These are phyloP conservation scores for Clarireedia sp. DNA, from an alignment of 2,329 filamentous ascomycete genomes.

Conservation along the genomic window DNA sequence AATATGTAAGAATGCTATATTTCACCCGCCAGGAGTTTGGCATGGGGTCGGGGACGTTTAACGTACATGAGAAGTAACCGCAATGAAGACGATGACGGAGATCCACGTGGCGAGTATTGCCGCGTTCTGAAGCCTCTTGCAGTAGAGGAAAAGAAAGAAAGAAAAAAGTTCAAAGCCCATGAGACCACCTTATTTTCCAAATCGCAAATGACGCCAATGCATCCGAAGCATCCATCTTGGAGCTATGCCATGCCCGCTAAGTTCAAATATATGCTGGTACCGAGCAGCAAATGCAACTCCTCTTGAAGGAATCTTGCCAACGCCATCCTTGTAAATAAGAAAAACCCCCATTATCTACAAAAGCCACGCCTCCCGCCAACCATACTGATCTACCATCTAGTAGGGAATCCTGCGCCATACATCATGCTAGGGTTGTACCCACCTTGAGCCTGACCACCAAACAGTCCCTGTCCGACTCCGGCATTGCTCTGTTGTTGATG, in stretches of 20 bases:
- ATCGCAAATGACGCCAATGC: slow-evolving; percentile 28
- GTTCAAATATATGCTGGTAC: slow-evolving; percentile 32
- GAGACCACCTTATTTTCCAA: slow-evolving; percentile 23
- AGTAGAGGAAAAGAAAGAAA: slow-evolving; percentile 14
- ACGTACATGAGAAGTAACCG: slow-evolving; percentile 53
- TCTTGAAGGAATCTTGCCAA: slow-evolving; percentile 24
- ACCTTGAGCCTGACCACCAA: slow-evolving; percentile 85
- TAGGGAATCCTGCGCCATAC: slow-evolving; percentile 50
- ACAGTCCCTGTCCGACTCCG: slow-evolving; percentile 82
- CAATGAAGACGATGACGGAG: slow-evolving; percentile 64
- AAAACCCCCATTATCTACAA: slow-evolving; percentile 27
- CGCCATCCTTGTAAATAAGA: slow-evolving; percentile 27
- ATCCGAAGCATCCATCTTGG: slow-evolving; percentile 31
- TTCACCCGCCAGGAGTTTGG: slow-evolving; percentile 36
- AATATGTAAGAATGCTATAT: slow-evolving; percentile 41
- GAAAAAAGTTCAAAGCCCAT: slow-evolving; percentile 20
- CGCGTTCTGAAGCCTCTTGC: slow-evolving; percentile 17
- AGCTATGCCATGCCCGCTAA: slow-evolving; percentile 41
- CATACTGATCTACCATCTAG: slow-evolving; percentile 52
- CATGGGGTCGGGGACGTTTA: slow-evolving; percentile 42
- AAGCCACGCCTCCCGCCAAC: slow-evolving; percentile 17
- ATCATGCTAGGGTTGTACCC: slow-evolving; percentile 86
- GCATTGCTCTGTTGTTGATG: slow-evolving; percentile 75
- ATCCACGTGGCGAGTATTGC: slow-evolving; percentile 36
- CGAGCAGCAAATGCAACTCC: slow-evolving; percentile 26